These are phyloP conservation scores for Alternaria angustiovoidea DNA, from an alignment of 2,329 filamentous ascomycete genomes.

Conservation along the genomic window DNA sequence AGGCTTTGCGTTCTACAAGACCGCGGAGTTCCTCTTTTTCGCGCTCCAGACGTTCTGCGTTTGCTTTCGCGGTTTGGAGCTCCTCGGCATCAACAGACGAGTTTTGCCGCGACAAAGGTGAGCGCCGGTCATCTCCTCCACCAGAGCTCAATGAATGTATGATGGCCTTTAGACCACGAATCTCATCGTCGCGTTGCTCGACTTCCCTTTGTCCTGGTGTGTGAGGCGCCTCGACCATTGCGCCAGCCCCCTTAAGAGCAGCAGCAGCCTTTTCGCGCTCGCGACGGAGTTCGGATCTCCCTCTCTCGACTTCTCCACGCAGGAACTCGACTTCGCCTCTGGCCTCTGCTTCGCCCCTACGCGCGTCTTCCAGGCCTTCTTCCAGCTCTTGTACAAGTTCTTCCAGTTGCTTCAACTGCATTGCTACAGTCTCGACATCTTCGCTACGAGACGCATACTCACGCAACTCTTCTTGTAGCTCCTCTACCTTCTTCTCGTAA, in stretches of 20 bases:
- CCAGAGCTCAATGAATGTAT: conserved; percentile 93
- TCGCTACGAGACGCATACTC: conserved; percentile 83
- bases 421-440: conserved; percentile 90
- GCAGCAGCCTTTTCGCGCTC: conserved; percentile 84
- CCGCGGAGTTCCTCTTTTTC: conserved; percentile 81
- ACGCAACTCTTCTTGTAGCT: conserved; percentile 81
- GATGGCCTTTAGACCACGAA: conserved; percentile 94
- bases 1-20: conserved; percentile 74
- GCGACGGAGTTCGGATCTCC: conserved; percentile 83
- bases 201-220: conserved; percentile 72
- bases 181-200: conserved; percentile 96
- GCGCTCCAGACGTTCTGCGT: conserved; percentile 75
- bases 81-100: conserved; percentile 53
- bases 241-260: conserved; percentile 63
- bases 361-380: conserved; percentile 93
- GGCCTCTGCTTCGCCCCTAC: conserved; percentile 92
- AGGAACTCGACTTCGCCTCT: conserved; percentile 95
- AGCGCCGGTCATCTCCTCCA: conserved; percentile 54
- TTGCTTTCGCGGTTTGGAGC: conserved; percentile 65
- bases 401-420: conserved; percentile 92
- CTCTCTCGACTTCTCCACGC: conserved; percentile 91
- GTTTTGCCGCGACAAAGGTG: conserved; percentile 41
- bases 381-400: conserved; percentile 96
- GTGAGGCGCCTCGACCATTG: conserved; percentile 53
- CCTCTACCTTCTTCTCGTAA: conserved; percentile 91